Evolutionary conservation across 495 filamentous ascomycete species (phyloP).

Genomic region (Xylaria intraflava): DNA sequence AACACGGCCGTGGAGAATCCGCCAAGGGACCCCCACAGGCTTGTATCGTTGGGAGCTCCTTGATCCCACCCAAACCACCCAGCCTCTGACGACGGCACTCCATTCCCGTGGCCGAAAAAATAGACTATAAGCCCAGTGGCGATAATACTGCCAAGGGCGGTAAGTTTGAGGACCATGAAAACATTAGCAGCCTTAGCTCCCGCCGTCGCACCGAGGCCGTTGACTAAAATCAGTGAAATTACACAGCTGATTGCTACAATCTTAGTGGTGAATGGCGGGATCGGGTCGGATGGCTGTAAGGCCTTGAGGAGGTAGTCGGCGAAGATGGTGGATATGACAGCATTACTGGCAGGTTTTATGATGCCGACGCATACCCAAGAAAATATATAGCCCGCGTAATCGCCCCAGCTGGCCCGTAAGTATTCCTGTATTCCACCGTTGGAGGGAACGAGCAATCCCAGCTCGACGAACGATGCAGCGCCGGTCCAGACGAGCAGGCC

Average conservation of each 20-base stretch:
- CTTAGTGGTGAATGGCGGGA: slow-evolving; percentile 21
- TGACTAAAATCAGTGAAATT: slow-evolving; percentile 15
- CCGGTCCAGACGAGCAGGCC: slow-evolving; percentile 41
- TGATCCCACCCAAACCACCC: slow-evolving; percentile 8
- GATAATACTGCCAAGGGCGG: slow-evolving; percentile 11
- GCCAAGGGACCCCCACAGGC: slow-evolving; percentile 13
- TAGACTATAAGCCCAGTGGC: slow-evolving; percentile 9
- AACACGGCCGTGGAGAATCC: slow-evolving; percentile 19
- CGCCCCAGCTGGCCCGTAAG: slow-evolving; percentile 28
- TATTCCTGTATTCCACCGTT: slow-evolving; percentile 44
- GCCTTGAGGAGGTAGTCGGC: slow-evolving; percentile 25
- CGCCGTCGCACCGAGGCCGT: slow-evolving; percentile 18
- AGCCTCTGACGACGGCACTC: slow-evolving; percentile 8
- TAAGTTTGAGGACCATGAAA: slow-evolving; percentile 16
- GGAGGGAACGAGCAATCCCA: slow-evolving; percentile 33
- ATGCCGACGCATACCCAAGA: slow-evolving; percentile 33
- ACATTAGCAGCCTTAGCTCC: slow-evolving; percentile 13
- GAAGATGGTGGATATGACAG: slow-evolving; percentile 28
- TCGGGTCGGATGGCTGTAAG: slow-evolving; percentile 7
- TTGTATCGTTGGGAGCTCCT: neutral
- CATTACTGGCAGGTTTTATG: slow-evolving; percentile 21
- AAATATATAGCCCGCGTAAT: slow-evolving; percentile 31
- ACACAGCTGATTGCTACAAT: slow-evolving; percentile 24
- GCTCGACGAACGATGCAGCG: slow-evolving; percentile 38
- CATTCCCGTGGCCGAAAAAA: slow-evolving; percentile 8